Conservation (phyloP, 83 land plant genomes). For the Thuja plicata region DNA sequence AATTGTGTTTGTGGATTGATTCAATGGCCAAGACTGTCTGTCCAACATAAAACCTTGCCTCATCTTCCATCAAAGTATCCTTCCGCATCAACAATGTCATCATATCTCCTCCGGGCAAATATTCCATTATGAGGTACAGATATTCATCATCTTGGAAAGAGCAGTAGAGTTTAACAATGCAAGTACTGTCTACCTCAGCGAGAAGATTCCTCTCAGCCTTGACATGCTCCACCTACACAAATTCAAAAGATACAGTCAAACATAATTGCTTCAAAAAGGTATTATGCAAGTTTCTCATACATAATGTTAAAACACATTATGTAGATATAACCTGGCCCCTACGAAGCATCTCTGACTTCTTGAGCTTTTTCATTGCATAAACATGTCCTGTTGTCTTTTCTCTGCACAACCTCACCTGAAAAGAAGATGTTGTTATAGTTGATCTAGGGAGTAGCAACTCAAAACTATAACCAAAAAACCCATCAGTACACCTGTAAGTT, state of each 20-base stretch:
- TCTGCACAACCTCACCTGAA: constrained; percentile 75
- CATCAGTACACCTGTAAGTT: neutral
- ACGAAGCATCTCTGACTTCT: constrained; percentile 84
- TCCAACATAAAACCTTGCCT: constrained; percentile 82
- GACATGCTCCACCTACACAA: constrained; percentile 83
- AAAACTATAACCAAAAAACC: neutral
- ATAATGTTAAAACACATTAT: neutral
- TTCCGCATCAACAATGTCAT: constrained; percentile 92
- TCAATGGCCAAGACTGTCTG: constrained; percentile 86
- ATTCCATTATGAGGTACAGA: constrained; percentile 86
- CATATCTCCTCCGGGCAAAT: constrained; percentile 93
- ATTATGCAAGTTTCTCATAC: neutral
- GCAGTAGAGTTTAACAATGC: constrained; percentile 84
- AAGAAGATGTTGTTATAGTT: neutral
- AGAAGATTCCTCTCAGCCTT: constrained; percentile 86
- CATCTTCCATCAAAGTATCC: constrained; percentile 86
- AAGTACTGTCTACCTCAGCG: constrained; percentile 84
- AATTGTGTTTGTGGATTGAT: constrained; percentile 87
- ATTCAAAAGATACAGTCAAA: neutral
- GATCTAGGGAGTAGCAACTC: neutral
- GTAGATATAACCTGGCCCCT: constrained; percentile 65
- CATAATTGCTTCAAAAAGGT: neutral
- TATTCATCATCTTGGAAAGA: constrained; percentile 88
- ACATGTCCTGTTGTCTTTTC: constrained; percentile 76
- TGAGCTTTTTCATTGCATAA: constrained; percentile 87